Base-by-base conservation (phyloP, 2,329 filamentous ascomycete genomes). In the Esteya vermicola region DNA sequence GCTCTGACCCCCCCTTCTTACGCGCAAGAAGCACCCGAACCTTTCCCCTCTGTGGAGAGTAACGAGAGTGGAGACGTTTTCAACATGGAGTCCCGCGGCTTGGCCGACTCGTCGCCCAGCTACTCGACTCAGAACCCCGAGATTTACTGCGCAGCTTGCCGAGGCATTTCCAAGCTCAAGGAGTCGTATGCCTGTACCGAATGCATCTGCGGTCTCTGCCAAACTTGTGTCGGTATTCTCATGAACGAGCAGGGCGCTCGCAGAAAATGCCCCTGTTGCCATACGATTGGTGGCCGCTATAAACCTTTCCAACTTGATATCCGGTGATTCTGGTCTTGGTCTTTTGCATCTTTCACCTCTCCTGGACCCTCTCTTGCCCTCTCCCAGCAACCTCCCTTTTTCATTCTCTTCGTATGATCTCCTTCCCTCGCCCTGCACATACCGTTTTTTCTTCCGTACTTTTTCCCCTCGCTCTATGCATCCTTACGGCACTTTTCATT, bases 131-230 rank as follows among this genome's bases (percentile, higher is more conserved):
- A 85, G 39, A 70, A 70, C 46, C 81, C 89, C 4, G 84, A 93
- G 55, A 93, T 96, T 32, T 94, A 93, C 56, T 96, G 89, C 57
- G 84, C 88, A 18, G 83, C 81, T 36, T 96, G 89, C 54, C 78
- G 84, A 47, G 75, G 80, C 28, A 67, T 86, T 16, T 88, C 81
- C 38, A 64, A 79, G 10, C 64, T 96, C 21, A 80, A 78, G 52
- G 82, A 89, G 52, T 91, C 85, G 26, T 95, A 86, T 54, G 89
- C 89, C 19, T 96, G 89, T 57, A 94, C 88, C 1, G 88, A 95
- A 58, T 96, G 91, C 57, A 93, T 96, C 47, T 93, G 85, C 56
- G 89, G 88, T 14, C 72, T 96, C 37, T 96, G 91, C 58, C 76
- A 80, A 47, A 77, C 85, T 43, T 96, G 89, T 52, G 85, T 95